Evolutionary conservation across 495 filamentous ascomycete genomes (phyloP), one percentile per base, ranked within the genome.

Genomic region (Cudoniella acicularis): DNA sequence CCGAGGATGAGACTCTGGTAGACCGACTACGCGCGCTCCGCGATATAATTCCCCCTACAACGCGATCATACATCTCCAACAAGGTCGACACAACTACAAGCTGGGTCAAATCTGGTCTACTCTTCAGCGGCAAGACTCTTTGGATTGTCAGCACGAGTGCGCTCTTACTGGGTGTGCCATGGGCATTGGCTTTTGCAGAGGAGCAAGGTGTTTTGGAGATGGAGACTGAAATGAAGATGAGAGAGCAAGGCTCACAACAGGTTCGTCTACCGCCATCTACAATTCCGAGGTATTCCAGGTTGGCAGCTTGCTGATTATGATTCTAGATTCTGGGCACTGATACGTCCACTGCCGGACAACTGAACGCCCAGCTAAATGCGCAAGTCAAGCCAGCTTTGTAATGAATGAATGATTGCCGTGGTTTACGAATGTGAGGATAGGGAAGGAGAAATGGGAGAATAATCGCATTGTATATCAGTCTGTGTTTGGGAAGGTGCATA

Each of bases 171-270:
- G 91, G 89, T 69, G 90, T 98, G 50, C 95, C 94, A 23, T 98
- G 88, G 81, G 90, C 91, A 54, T 80, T 99, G 58, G 91, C 92
- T 45, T 91, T 89, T 73, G 84, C 87, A 52, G 95, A 99, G 79
- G 94, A 99, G 75, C 92, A 97, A 80, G 87, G 95, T 79, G 82
- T 94, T 69, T 77, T 90, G 59, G 93, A 96, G 80, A 91, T 94
- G 91, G 94, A 98, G 83, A 86, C 89, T 74, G 93, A 97, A 79
- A 88, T 92, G 86, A 85, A 87, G 73, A 93, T 96, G 89, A 83
- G 90, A 67, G 84, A 90, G 80, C 83, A 85, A 72, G 89, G 80
- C 36, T 65, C 48, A 24, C 20, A 72, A 27, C 79, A 67, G 64
- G 66, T 69, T 64, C 27, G 60, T 46, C 40, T n/a, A 24, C 9